Conservation (phyloP, 2,329 filamentous ascomycete species). For the Alternaria dauci region DNA sequence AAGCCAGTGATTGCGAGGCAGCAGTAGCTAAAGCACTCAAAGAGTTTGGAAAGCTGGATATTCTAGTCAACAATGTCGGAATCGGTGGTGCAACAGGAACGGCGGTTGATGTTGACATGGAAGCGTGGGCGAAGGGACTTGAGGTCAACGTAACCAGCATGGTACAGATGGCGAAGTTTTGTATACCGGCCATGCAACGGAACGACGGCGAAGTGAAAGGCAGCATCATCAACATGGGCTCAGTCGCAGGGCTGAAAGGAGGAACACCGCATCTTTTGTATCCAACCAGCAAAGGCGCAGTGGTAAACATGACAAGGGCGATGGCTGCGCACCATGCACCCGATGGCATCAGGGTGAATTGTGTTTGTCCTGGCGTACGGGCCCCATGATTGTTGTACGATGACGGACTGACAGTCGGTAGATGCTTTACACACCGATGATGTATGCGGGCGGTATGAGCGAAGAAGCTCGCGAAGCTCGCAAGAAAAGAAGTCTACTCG, state of each 20-base stretch:
- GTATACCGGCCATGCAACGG: conserved; percentile 66
- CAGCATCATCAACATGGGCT: conserved; percentile 69
- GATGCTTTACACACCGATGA: conserved; percentile 66
- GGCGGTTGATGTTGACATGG: conserved; percentile 68
- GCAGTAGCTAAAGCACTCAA: conserved; percentile 54
- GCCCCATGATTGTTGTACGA: background rate
- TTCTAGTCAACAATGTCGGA: conserved; percentile 72
- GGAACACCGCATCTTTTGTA: conserved; percentile 64
- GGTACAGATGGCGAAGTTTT: conserved; percentile 70
- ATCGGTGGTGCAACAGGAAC: conserved; percentile 67
- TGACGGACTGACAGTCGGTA: background rate
- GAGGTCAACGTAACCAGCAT: conserved; percentile 71
- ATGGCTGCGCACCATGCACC: conserved; percentile 64
- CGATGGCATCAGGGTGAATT: conserved; percentile 63
- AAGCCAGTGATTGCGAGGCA: conserved; percentile 59
- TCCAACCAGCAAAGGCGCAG: conserved; percentile 62
- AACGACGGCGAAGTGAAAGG: conserved; percentile 60
- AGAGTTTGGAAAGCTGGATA: conserved; percentile 66
- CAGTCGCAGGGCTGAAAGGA: conserved; percentile 65
- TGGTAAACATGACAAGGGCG: conserved; percentile 65
- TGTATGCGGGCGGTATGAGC: conserved; percentile 61
- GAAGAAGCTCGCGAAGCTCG: conserved; percentile 60
- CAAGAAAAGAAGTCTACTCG: conserved; percentile 60
- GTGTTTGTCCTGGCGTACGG: conserved; percentile 60
- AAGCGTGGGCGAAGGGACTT: conserved; percentile 64